These are phyloP conservation scores for Pisolithus orientalis DNA, from an alignment of 768 basidiomycete genomes.

Conservation along the genomic window DNA sequence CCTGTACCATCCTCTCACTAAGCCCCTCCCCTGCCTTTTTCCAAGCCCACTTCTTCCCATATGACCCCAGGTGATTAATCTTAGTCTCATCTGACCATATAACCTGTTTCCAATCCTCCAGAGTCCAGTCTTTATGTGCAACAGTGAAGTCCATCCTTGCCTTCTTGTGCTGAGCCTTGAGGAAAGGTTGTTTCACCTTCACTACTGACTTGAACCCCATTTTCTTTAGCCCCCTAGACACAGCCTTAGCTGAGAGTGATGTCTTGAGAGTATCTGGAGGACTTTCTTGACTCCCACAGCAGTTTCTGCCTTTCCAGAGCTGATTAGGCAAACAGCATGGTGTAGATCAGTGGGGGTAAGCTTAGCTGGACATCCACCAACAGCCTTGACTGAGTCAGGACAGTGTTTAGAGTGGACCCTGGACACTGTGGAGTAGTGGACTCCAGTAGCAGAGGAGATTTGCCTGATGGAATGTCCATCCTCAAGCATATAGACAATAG, in stretches of 20 bases:
- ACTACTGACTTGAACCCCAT: not conserved
- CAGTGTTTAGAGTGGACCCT: no score
- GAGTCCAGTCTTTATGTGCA: not conserved
- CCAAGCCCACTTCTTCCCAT: not conserved
- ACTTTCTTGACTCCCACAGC: not conserved
- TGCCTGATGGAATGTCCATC: no score
- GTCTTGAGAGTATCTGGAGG: not conserved
- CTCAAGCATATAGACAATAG: no score
- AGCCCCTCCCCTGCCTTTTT: not conserved
- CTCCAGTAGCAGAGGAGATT: no score
- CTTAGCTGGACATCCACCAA: no score
- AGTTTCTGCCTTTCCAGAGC: not conserved
- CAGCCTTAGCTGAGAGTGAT: not conserved
- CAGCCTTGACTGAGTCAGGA: no score
- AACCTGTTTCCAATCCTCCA: not conserved
- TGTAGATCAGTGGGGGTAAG: no score
- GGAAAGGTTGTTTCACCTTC: not conserved
- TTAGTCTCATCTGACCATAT: not conserved
- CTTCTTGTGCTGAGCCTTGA: not conserved
- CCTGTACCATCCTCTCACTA: not conserved
- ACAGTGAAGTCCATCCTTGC: not conserved
- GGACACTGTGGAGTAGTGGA: no score
- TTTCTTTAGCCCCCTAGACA: not conserved
- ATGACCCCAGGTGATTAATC: not conserved
- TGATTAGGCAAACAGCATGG: not conserved